Base-by-base conservation (phyloP, 1,139 yeast species). In the Geotrichum klebahnii region DNA sequence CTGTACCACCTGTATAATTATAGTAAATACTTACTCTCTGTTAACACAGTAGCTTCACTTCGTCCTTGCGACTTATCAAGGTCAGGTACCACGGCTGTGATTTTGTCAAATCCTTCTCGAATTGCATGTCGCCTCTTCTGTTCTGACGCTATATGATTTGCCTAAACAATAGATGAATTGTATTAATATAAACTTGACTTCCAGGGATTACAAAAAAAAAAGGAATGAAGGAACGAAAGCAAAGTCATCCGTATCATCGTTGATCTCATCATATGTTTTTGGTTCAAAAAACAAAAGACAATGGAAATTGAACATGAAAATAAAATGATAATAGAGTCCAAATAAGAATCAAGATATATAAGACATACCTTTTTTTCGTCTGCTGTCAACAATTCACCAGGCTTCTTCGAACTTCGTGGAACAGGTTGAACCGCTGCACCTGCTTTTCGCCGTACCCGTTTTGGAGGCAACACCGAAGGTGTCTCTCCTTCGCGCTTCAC, bases 121-220 rank as follows among this genome's bases (percentile, higher is more conserved):
- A 75, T 75, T 3, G 78, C 78, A 52, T 69, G 70, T 16, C 79
- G 64, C 29, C 79, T 66, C 55, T 72, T 73, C 55, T 75, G 74
- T 54, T 75, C 79, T 0, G 78, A 72, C n/a, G 75, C 75, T 14
- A 74, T 73, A 54, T 75, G 79, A 51, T 71, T 72, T 34, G 68
- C 71, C 64, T 70, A 57, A 9, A 19, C n/a, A n/a, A n/a, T n/a
- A n/a, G n/a, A n/a, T n/a, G n/a, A n/a, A n/a, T n/a, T 14, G 29
- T 33, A 17, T 22, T 32, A 26, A 16, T 19, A 37, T 19, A 12
- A 14, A 34, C 10, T 12, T 6, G 10, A 23, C n/a, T 8, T 34
- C 14, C 9, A 12, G n/a, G n/a, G 37, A 34, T 10, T n/a, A 9
- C 19, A 12, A 5, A 5, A 24, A 22, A 12, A 12, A 22, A 6